phyloP scores from a whole-genome alignment of 1,139 yeast genomes.

The Nakaseomyces nivariensis region DNA sequence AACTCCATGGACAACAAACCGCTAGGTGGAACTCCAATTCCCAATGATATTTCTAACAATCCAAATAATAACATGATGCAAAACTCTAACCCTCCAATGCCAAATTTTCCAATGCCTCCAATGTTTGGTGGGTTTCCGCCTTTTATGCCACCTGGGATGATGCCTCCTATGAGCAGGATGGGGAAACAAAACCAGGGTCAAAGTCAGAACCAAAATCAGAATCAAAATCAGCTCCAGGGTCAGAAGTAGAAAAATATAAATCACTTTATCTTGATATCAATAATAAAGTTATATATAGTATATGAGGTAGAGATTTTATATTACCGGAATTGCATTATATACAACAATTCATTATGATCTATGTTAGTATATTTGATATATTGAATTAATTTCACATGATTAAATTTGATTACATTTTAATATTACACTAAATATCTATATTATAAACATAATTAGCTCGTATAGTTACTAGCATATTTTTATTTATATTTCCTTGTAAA shows the following conservation, averaged over 20 bases:
- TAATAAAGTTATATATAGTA: too few species aligned
- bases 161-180: conserved; percentile 24
- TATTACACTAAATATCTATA: not conserved
- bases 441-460: not conserved
- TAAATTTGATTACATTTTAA: not conserved
- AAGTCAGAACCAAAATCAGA: conserved; percentile 4
- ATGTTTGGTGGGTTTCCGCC: conserved; percentile 34
- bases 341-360: not conserved
- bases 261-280: too few species aligned
- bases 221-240: conserved; percentile 1
- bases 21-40: not conserved
- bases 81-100: conserved; percentile 4
- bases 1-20: conserved; percentile 3
- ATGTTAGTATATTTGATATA: not conserved
- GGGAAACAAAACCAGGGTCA: conserved; percentile 9
- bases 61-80: conserved; percentile 4
- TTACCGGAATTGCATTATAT: too few species aligned
- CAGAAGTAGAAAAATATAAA: conserved; percentile 1
- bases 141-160: conserved; percentile 30
- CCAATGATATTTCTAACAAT: conserved; percentile 7
- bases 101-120: conserved; percentile 28
- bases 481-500: not conserved
- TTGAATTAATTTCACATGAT: not conserved
- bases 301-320: too few species aligned
- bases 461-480: not conserved